Percentiles rank a stretch among this genome's conserved stretches.
These are phyloP conservation scores for Fusarium annulatum DNA, from an alignment of 2,329 filamentous ascomycete genomes.

Conservation along the genomic window DNA sequence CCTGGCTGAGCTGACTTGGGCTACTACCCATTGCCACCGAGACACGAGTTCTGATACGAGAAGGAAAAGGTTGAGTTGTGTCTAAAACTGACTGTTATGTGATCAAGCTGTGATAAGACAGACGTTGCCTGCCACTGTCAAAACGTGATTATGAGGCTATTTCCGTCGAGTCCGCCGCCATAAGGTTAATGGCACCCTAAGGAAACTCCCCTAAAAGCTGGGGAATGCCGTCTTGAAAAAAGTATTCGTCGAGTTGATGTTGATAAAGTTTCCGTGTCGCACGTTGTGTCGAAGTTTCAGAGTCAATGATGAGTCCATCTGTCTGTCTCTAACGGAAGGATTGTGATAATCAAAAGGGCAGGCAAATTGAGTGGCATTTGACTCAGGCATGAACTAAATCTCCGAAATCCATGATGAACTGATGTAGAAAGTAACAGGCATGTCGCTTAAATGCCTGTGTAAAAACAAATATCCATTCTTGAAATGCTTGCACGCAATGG, in stretches of 20 bases:
- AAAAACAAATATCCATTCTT: neutral
- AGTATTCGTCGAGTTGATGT: neutral
- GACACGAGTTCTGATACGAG: neutral
- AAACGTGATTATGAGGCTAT: slow-evolving; percentile 9
- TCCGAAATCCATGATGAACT: neutral
- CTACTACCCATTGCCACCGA: neutral
- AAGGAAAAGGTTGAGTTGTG: neutral
- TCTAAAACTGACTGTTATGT: neutral
- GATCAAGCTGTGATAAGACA: neutral
- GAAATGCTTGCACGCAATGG: neutral
- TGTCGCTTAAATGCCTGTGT: neutral
- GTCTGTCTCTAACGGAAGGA: neutral
- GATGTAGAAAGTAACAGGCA: neutral
- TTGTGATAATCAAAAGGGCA: slow-evolving; percentile 10
- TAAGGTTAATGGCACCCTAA: slow-evolving; percentile 5
- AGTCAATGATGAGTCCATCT: neutral
- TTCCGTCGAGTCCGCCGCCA: slow-evolving; percentile 2
- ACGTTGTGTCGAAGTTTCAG: neutral
- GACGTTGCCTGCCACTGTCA: slow-evolving; percentile 5
- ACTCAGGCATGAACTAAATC: neutral
- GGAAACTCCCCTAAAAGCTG: neutral
- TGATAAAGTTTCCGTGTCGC: neutral
- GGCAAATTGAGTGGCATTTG: slow-evolving; percentile 9
- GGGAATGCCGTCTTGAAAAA: neutral
- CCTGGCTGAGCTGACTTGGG: neutral